phyloP scores from a whole-genome alignment of 805 yeast genomes.

The Grigorovia humatica region DNA sequence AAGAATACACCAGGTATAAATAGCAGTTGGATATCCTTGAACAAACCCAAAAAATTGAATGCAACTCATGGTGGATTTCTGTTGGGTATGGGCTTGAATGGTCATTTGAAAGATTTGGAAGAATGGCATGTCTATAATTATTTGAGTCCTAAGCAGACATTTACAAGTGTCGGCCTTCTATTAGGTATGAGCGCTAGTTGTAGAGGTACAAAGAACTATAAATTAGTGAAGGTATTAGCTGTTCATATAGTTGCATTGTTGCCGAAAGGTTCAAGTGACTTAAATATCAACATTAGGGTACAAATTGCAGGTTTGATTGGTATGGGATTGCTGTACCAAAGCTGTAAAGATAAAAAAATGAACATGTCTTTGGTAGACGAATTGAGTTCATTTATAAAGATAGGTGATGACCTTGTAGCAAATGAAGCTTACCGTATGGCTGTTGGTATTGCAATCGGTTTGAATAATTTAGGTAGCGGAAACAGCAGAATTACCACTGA shows the following conservation, averaged over 20 bases:
- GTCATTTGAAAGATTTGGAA: constrained; percentile 71
- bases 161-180: constrained; percentile 76
- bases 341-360: constrained; percentile 76
- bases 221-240: constrained; percentile 79
- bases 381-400: constrained; percentile 38
- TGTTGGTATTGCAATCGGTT: constrained; percentile 83
- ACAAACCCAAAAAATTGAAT: constrained; percentile 57
- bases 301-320: constrained; percentile 91
- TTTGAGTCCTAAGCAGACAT: constrained; percentile 77
- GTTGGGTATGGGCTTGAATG: constrained; percentile 86
- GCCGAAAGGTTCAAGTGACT: constrained; percentile 83
- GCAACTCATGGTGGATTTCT: constrained; percentile 92
- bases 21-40: constrained; percentile 89
- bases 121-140: constrained; percentile 96
- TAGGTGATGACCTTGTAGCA: constrained; percentile 45
- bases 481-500: not conserved
- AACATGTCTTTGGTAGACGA: constrained; percentile 69
- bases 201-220: constrained; percentile 72
- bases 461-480: constrained; percentile 72
- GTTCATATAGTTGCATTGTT: constrained; percentile 88
- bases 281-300: constrained; percentile 71
- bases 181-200: constrained; percentile 90
- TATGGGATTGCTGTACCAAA: constrained; percentile 72
- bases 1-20: constrained; percentile 46
- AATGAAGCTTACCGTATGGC: constrained; percentile 78